phyloP scores from a whole-genome alignment of 805 yeast species.

The Torulaspora indica region DNA sequence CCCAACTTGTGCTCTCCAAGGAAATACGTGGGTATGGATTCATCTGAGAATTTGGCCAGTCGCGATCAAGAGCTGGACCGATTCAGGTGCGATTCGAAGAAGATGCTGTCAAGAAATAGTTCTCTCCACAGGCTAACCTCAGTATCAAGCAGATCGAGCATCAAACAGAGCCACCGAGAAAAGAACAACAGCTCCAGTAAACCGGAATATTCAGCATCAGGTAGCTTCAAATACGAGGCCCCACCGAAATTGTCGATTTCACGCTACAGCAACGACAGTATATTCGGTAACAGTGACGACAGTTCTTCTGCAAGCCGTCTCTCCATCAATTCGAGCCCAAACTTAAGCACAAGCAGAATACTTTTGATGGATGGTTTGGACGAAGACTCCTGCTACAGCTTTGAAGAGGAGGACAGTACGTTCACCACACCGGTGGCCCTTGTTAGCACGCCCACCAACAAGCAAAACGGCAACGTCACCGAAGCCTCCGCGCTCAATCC shows the following conservation, averaged over 20 bases:
- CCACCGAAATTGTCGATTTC: slow-evolving; percentile 30
- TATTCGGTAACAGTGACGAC: slow-evolving; percentile 16
- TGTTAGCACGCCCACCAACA: slow-evolving; percentile 6
- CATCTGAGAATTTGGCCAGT: slow-evolving; percentile 31
- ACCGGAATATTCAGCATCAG: slow-evolving; percentile 6
- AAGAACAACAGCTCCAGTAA: slow-evolving; percentile 5
- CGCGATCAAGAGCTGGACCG: slow-evolving; percentile 52
- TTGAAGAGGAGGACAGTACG: slow-evolving; percentile 19
- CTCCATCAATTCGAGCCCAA: slow-evolving; percentile 21
- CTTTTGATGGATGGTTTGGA: slow-evolving; percentile 21
- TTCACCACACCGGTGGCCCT: slow-evolving; percentile 13
- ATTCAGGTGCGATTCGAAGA: slow-evolving; percentile 45
- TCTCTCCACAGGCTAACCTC: slow-evolving; percentile 29
- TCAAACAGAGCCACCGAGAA: slow-evolving; percentile 9
- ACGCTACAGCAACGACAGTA: slow-evolving; percentile 11
- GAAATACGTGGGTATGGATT: slow-evolving; percentile 78
- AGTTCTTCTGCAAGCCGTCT: slow-evolving; percentile 11
- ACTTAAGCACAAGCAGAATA: slow-evolving; percentile 19
- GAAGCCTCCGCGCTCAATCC: slow-evolving; percentile 13
- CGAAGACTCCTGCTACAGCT: slow-evolving; percentile 20
- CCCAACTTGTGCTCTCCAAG: slow-evolving; percentile 64
- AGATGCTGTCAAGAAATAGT: slow-evolving; percentile 34
- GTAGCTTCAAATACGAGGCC: slow-evolving; percentile 22
- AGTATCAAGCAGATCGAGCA: slow-evolving; percentile 17
- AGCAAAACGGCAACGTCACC: slow-evolving; percentile 1